Percentiles rank a stretch among this genome's conserved stretches.
These are phyloP conservation scores for Pythium apleroticum DNA, from an alignment of 352 stramenopile species.

Conservation along the genomic window DNA sequence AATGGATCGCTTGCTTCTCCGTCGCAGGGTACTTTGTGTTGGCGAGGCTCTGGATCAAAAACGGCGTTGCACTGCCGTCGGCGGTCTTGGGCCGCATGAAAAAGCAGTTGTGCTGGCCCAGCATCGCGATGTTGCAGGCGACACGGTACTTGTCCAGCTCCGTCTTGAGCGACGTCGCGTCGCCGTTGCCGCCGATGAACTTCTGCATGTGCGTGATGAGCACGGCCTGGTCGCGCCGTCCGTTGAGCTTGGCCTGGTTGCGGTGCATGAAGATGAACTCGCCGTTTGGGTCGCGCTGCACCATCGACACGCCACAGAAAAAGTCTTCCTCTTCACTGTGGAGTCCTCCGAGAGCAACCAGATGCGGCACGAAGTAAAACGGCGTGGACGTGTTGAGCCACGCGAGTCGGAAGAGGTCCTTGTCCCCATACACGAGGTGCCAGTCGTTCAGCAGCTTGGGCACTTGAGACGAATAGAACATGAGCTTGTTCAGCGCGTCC, in stretches of 20 bases:
- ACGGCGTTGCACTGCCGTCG: constrained; percentile 42
- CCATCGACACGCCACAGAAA: constrained; percentile 83
- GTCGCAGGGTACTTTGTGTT: constrained; percentile 52
- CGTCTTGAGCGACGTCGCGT: constrained; percentile 39
- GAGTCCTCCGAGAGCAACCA: constrained; percentile 51
- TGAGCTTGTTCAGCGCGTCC: constrained; percentile 62
- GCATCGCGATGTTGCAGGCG: constrained; percentile 53
- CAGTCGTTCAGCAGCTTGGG: constrained; percentile 61
- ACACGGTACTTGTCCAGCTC: constrained; percentile 77
- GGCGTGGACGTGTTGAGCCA: constrained; percentile 74
- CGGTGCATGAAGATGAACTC: constrained; percentile 83
- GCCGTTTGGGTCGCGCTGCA: constrained; percentile 67
- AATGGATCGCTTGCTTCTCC: constrained; percentile 75
- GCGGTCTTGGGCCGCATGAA: constrained; percentile 46
- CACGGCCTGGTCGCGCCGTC: constrained; percentile 24
- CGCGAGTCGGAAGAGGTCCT: constrained; percentile 76
- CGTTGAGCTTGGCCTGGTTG: constrained; percentile 74
- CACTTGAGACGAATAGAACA: constrained; percentile 73
- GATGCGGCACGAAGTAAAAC: constrained; percentile 69
- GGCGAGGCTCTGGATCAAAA: constrained; percentile 55
- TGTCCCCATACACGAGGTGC: constrained; percentile 72
- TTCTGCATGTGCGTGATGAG: constrained; percentile 68
- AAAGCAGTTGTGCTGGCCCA: constrained; percentile 71
- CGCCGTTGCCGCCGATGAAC: constrained; percentile 72
- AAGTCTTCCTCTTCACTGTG: constrained; percentile 49